A percentile compares a stretch with the other conserved stretches of the same genome.
phyloP scores from a whole-genome alignment of 1,139 yeast species.

The Candida pseudoviswanathii region DNA sequence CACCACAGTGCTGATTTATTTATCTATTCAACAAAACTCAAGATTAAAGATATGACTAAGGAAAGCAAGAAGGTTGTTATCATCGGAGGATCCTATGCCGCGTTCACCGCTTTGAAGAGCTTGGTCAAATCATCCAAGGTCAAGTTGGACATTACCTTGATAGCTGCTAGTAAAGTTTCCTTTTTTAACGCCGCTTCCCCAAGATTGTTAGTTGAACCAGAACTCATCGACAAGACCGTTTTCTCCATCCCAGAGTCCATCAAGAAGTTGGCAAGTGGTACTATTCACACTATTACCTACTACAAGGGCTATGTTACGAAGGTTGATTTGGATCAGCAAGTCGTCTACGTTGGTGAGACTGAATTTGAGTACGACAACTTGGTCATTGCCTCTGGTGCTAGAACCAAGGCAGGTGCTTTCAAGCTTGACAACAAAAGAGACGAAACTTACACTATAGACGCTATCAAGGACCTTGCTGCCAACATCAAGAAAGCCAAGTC shows the following conservation, averaged over 20 bases:
- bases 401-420: conserved; percentile 25
- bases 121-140: conserved; percentile 14
- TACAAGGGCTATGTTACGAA: conserved; percentile 25
- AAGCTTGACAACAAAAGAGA: conserved; percentile 24
- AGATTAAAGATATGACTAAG: background rate
- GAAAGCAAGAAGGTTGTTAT: conserved; percentile 23
- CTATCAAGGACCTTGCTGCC: conserved; percentile 18
- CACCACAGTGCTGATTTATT: too few relatives aligned
- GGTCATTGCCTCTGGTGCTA: conserved; percentile 36
- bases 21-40: too few relatives aligned
- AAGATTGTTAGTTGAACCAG: conserved; percentile 31
- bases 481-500: conserved; percentile 22
- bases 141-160: conserved; percentile 17
- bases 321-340: conserved; percentile 24
- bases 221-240: conserved; percentile 19
- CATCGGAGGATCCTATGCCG: conserved; percentile 42
- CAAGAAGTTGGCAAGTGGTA: conserved; percentile 14
- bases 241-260: conserved; percentile 23
- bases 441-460: conserved; percentile 17
- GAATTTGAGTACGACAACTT: conserved; percentile 29
- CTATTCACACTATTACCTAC: conserved; percentile 18
- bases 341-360: conserved; percentile 14
- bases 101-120: conserved; percentile 25
- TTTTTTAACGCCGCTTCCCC: conserved; percentile 33
- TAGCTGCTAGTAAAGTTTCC: conserved; percentile 22